Base-by-base conservation (phyloP, 139 green algal genomes). In the Haematococcus lacustris region DNA sequence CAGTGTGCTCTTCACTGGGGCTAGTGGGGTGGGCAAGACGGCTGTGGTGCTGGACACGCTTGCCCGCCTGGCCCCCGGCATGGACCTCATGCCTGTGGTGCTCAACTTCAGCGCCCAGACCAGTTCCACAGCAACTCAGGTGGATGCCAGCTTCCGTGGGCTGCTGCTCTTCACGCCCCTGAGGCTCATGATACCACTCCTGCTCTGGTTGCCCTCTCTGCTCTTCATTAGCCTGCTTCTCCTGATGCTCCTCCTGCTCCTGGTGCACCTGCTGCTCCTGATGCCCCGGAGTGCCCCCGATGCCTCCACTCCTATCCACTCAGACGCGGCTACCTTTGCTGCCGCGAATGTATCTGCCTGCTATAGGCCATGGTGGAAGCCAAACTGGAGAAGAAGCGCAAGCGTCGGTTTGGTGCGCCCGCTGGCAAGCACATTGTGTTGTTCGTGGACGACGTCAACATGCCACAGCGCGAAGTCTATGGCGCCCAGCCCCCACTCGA, bases 361-460 rank as follows among this genome's bases (percentile, higher is more conserved):
- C n/a, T n/a, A 25, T 67, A 83, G 63, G 77, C 83, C 4, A 74
- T 88, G 39, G 88, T 95, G 53, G 89, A 95, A 76, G 65, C 53
- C 68, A 86, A 85, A 69, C 81, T 95, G 30, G 88, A 92, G 74
- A 91, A 91, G 84, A 90, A 89, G 80, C 76, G 87, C 33, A 91
- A 90, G 68, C 71, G 61, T 3, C 61, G 77, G 28, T 81, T 64
- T 43, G 71, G 66, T 25, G 63, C 71, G 3, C 66, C 76, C 38
- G 77, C 73, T 33, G 87, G 87, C 40, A 83, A 87, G 39, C 85
- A 85, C 51, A 78, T 94, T 26, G 83, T 92, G 40, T 71, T 96
- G 68, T 94, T 94, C 77, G 83, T 96, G 37, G 91, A 96, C 75
- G 91, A 96, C 76, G 83, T 96, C 3, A 94, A 94, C 82, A 91